A percentile compares a stretch with the other conserved stretches of the same genome.
phyloP scores from a whole-genome alignment of 2,329 filamentous ascomycete species.

The Fusarium sp. region DNA sequence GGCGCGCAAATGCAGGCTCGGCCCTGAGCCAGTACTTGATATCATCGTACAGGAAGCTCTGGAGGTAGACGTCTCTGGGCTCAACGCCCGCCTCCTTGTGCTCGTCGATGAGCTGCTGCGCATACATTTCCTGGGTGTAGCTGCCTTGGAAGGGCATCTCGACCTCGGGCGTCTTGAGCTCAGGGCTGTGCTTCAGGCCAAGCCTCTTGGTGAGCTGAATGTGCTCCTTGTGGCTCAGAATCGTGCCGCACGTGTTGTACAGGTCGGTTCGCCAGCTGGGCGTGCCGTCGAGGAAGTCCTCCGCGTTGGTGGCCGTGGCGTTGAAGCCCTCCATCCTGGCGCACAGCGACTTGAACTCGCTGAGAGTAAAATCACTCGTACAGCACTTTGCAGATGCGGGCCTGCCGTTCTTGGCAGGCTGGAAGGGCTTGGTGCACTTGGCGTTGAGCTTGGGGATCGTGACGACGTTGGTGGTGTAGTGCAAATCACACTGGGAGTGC shows the following conservation, averaged over 20 bases:
- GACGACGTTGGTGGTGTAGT: constrained; percentile 75
- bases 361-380: constrained; percentile 74
- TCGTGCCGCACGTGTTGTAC: constrained; percentile 70
- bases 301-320: constrained; percentile 63
- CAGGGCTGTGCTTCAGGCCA: constrained; percentile 70
- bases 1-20: constrained; percentile 67
- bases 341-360: constrained; percentile 73
- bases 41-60: constrained; percentile 72
- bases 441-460: constrained; percentile 66
- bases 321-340: constrained; percentile 75
- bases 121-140: constrained; percentile 72
- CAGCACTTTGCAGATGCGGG: constrained; percentile 72
- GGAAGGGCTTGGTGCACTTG: constrained; percentile 71
- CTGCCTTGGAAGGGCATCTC: constrained; percentile 71
- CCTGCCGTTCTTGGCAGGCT: constrained; percentile 59
- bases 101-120: constrained; percentile 70
- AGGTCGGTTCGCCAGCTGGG: constrained; percentile 71
- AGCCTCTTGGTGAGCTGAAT: constrained; percentile 66
- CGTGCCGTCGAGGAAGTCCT: constrained; percentile 67
- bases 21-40: constrained; percentile 72
- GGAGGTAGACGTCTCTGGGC: constrained; percentile 65
- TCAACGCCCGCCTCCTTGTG: constrained; percentile 63
- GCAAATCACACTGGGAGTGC: constrained; percentile 72
- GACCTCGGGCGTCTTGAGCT: constrained; percentile 74
- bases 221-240: constrained; percentile 69